phyloP scores from a whole-genome alignment of 371 early-diverging fungal species.

The Neoconidiobolus thromboides region DNA sequence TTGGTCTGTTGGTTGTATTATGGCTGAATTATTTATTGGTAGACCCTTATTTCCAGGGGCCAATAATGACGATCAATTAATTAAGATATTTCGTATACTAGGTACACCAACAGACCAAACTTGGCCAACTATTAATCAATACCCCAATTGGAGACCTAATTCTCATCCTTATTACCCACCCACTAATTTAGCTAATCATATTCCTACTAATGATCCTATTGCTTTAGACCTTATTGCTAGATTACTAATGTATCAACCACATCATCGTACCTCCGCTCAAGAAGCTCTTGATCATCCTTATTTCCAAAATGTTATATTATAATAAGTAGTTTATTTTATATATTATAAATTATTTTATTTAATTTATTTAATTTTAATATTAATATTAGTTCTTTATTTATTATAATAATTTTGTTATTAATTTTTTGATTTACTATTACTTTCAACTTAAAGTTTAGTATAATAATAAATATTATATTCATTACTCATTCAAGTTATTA shows the following conservation, averaged over 20 bases:
- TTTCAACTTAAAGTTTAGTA: too few species aligned
- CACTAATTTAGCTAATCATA: conserved; percentile 32
- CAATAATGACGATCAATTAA: conserved; percentile 76
- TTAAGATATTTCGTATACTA: conserved; percentile 69
- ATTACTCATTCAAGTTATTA: too few species aligned
- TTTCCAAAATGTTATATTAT: background rate
- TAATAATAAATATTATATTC: too few species aligned
- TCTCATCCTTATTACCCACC: conserved; percentile 46
- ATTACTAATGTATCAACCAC: conserved; percentile 65
- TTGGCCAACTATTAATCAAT: conserved; percentile 70
- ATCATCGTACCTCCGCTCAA: conserved; percentile 60
- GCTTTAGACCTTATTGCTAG: conserved; percentile 10
- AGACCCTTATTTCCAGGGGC: conserved; percentile 92
- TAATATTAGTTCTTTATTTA: too few species aligned
- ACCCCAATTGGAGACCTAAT: conserved; percentile 62
- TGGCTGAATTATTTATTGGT: conserved; percentile 89
- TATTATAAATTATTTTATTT: too few species aligned
- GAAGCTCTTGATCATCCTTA: conserved; percentile 17
- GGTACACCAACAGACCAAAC: conserved; percentile 75
- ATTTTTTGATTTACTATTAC: too few species aligned
- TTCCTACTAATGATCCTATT: conserved; percentile 24
- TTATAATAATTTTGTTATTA: too few species aligned
- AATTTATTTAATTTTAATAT: too few species aligned
- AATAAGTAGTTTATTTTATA: too few species aligned
- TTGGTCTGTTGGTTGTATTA: conserved; percentile 98